A percentile compares a stretch with the other conserved stretches of the same genome.
Evolutionary conservation across 345 rosid genomes (phyloP).

Genomic region (Sonneratia alba): DNA sequence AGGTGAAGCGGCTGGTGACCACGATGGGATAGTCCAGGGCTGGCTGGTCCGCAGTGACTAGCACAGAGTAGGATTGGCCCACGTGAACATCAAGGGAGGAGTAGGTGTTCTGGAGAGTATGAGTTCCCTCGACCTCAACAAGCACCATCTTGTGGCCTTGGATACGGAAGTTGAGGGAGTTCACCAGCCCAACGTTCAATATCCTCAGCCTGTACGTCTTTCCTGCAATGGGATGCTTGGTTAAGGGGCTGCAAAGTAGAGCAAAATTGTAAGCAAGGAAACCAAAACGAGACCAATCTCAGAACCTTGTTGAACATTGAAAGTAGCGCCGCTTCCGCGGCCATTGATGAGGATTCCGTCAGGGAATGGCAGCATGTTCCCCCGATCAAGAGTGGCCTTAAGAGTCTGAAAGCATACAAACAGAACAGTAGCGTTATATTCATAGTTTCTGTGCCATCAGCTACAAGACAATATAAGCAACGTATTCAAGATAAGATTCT

Average conservation of each 20-base stretch:
- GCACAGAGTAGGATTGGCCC: slow-evolving; percentile 45
- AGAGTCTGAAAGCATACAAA: slow-evolving; percentile 32
- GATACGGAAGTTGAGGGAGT: slow-evolving; percentile 40
- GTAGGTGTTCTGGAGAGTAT: slow-evolving; percentile 32
- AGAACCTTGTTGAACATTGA: slow-evolving; percentile 75
- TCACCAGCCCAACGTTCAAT: slow-evolving; percentile 34
- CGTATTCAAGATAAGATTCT: too few species aligned
- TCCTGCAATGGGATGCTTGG: slow-evolving; percentile 20
- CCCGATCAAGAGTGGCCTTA: slow-evolving; percentile 46
- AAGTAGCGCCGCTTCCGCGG: slow-evolving; percentile 49
- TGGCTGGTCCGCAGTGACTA: slow-evolving; percentile 42
- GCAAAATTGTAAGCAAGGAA: neutral
- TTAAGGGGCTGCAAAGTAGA: neutral
- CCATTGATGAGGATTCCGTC: slow-evolving; percentile 93
- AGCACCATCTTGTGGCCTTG: slow-evolving; percentile 40
- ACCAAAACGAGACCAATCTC: neutral
- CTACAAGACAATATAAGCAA: too few species aligned
- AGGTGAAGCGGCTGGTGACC: slow-evolving; percentile 34
- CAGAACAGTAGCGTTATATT: neutral
- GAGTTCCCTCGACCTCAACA: slow-evolving; percentile 46
- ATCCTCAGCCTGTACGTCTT: slow-evolving; percentile 44
- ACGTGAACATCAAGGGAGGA: slow-evolving; percentile 43
- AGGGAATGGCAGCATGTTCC: slow-evolving; percentile 59
- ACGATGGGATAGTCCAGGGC: slow-evolving; percentile 34
- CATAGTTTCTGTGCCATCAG: neutral